Base-by-base conservation (phyloP, 768 basidiomycete genomes). In the Suillus hirtellus region DNA sequence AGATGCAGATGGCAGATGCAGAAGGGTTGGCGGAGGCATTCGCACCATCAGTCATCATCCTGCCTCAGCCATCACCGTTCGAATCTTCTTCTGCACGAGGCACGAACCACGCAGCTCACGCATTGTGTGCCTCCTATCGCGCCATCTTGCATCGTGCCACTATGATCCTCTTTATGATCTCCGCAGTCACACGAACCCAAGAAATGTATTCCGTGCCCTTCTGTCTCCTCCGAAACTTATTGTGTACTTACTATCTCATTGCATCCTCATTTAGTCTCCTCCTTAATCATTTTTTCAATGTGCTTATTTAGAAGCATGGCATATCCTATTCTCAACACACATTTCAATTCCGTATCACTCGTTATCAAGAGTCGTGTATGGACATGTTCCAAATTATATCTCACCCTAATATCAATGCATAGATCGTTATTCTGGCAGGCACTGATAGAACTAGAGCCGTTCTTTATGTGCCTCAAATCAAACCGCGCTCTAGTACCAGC, bases 11-110 rank as follows among this genome's bases (percentile, higher is more conserved):
- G 47, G 43, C 60, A 63, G 60, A 49, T 50, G 68, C 56, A 21
- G 53, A 61, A 72, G 35, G 56, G 19, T 59, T 50, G 27, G 55
- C 52, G 44, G 64, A 64, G 60, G 34, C 19, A 62, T 60, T 24
- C 38, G 5, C 31, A 62, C 17, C 56, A 42, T 40, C 55, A 47
- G 44, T 38, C 62, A n/a, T 56, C 9, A 34, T 53, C 4, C 31
- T 27, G 54, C 37, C 15, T 24, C 24, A 42, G 34, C 44, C 42
- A 64, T 46, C 53, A 21, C 59, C 55, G 42, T 52, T 59, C 59
- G 61, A 64, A 63, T 63, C 52, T 64, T 56, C 53, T 62, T 67
- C 60, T 21, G n/a, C 37, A 42, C 14, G 34, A 58, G 50, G 37
- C 37, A 53, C 34, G 19, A 19, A 35, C 19, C 52, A 53, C 4